These are phyloP conservation scores for Neospermospora avenae DNA, from an alignment of 2,329 filamentous ascomycete genomes.

Conservation along the genomic window DNA sequence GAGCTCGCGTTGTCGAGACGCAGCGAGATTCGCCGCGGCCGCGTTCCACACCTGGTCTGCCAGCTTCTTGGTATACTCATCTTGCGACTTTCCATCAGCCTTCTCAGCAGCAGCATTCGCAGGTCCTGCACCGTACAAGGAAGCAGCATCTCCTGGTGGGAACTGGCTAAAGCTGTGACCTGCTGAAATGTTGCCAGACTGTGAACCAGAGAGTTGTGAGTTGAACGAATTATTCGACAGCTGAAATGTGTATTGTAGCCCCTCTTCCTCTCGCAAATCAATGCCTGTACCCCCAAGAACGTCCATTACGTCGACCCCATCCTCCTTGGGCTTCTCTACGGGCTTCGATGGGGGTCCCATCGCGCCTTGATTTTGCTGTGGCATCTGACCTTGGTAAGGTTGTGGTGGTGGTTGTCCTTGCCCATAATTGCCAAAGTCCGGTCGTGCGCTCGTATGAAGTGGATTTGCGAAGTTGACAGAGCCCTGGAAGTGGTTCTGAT, in stretches of 20 bases:
- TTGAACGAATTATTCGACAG: constrained; percentile 55
- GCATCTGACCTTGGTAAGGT: constrained; percentile 1
- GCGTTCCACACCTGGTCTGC: constrained; percentile 64
- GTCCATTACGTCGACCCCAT: constrained; percentile 74
- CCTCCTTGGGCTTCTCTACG: constrained; percentile 52
- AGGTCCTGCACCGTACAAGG: constrained; percentile 63
- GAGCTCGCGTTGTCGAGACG: constrained; percentile 56
- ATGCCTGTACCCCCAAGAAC: constrained; percentile 82
- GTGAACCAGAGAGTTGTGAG: constrained; percentile 41
- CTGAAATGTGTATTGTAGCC: constrained; percentile 64
- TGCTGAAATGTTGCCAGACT: constrained; percentile 40
- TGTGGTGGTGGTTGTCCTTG: not conserved
- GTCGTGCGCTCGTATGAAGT: constrained; percentile 15
- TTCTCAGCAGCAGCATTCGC: constrained; percentile 58
- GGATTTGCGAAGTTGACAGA: constrained; percentile 25
- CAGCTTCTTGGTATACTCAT: constrained; percentile 62
- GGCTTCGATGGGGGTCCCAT: constrained; percentile 62
- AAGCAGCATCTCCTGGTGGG: constrained; percentile 50
- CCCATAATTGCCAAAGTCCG: constrained; percentile 4
- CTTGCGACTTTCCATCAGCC: constrained; percentile 48
- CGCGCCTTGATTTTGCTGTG: constrained; percentile 18
- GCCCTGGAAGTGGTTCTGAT: constrained; percentile 28
- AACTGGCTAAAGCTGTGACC: constrained; percentile 52
- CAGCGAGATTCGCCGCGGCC: constrained; percentile 53
- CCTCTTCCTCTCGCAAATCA: constrained; percentile 79